Percentiles rank a stretch among this genome's conserved stretches.
Conservation (phyloP, 148 eudicot genomes). For the Diospyros kaki region DNA sequence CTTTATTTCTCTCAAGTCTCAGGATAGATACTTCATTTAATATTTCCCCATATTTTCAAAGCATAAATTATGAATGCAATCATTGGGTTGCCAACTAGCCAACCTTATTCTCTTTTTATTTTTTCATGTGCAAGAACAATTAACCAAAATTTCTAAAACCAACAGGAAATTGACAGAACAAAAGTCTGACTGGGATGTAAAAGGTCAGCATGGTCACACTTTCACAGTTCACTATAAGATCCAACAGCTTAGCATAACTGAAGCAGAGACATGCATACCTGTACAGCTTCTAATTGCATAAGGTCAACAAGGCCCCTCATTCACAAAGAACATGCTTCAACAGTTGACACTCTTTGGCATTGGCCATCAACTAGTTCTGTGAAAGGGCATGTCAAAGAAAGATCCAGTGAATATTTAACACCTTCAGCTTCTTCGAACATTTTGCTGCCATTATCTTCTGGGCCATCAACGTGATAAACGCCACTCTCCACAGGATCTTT, state of each 20-base stretch:
- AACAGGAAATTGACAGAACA: not conserved
- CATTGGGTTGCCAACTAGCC: not conserved
- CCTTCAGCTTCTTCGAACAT: constrained; percentile 23
- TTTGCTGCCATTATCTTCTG: constrained; percentile 21
- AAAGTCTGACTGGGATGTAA: not conserved
- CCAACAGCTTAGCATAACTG: not conserved
- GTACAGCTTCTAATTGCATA: constrained; percentile 26
- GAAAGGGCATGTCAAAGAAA: constrained; percentile 22
- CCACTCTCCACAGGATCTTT: constrained; percentile 24
- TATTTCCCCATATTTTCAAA: not conserved
- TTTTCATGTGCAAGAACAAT: not conserved
- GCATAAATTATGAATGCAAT: not conserved
- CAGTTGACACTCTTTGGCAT: constrained; percentile 30
- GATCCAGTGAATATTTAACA: constrained; percentile 20
- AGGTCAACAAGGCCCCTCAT: constrained; percentile 12
- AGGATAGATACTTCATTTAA: not conserved
- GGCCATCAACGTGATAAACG: constrained; percentile 22
- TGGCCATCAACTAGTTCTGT: constrained; percentile 29
- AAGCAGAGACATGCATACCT: constrained; percentile 20
- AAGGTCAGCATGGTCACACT: not conserved
- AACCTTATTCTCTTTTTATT: not conserved
- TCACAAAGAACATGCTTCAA: constrained; percentile 35
- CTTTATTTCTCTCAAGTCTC: too few relatives aligned
- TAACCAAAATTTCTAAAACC: not conserved
- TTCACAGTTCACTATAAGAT: constrained; percentile 2